Conservation (phyloP, 257 asterid genomes). For the Leonotis leonurus region DNA sequence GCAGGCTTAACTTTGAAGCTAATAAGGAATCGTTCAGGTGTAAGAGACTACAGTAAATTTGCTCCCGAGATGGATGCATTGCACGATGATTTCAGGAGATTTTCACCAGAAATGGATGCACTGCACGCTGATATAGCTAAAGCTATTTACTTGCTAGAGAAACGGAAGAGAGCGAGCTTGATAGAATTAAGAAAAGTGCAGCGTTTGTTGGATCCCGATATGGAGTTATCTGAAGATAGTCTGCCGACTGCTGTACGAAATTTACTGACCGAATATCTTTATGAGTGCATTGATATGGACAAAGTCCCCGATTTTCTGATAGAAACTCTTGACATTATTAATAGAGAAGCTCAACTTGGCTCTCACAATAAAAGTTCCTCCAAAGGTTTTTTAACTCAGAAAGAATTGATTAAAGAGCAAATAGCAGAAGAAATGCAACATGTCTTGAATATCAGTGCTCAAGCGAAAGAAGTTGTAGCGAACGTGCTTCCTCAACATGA, state of each 20-base stretch:
- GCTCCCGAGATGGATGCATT: constrained; percentile 61
- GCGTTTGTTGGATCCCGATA: constrained; percentile 34
- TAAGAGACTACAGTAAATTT: constrained; percentile 37
- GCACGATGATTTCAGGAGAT: constrained; percentile 52
- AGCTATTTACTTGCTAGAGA: constrained; percentile 41
- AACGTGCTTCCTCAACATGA: constrained; percentile 40
- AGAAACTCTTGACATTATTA: constrained; percentile 43
- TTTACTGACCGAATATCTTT: constrained; percentile 59
- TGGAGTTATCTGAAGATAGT: constrained; percentile 23
- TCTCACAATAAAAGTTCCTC: constrained; percentile 11
- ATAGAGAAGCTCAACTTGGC: constrained; percentile 24
- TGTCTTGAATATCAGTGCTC: constrained; percentile 63
- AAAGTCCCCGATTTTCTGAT: constrained; percentile 43
- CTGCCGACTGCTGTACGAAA: constrained; percentile 38
- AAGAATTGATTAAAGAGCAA: constrained; percentile 28
- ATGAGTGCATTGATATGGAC: constrained; percentile 73
- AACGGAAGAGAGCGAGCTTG: constrained; percentile 26
- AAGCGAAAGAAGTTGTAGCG: constrained; percentile 63
- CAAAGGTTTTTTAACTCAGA: constrained; percentile 13
- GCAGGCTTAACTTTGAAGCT: constrained; percentile 58
- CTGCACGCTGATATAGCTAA: constrained; percentile 62
- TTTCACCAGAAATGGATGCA: constrained; percentile 58
- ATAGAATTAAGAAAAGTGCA: constrained; percentile 41
- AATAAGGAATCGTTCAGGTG: constrained; percentile 27
- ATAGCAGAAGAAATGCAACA: constrained; percentile 53